phyloP scores from a whole-genome alignment of 169 alveolate genomes.

The Plasmodium inui region DNA sequence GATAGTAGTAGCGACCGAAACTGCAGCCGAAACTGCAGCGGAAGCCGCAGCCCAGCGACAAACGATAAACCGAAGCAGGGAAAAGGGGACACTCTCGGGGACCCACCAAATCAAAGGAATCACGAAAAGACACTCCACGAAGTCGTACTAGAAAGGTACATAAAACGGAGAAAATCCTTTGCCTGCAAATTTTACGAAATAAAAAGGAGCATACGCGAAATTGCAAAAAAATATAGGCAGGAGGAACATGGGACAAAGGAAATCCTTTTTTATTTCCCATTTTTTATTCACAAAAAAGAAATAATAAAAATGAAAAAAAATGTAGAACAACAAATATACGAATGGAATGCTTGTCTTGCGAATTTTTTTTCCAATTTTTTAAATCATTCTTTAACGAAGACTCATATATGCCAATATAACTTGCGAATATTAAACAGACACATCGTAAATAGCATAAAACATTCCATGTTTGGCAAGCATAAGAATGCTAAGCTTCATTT shows the following conservation, averaged over 20 bases:
- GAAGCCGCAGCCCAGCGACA: background rate
- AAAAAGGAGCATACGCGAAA: conserved; percentile 33
- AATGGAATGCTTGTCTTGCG: conserved; percentile 52
- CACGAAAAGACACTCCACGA: conserved; percentile 9
- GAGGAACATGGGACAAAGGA: conserved; percentile 9
- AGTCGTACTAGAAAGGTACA: conserved; percentile 15
- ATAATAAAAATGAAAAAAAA: conserved; percentile 35
- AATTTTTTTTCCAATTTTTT: conserved; percentile 34
- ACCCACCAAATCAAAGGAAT: background rate
- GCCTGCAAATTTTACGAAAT: background rate
- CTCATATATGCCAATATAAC: conserved; percentile 19
- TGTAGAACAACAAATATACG: conserved; percentile 42
- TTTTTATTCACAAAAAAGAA: conserved; percentile 36
- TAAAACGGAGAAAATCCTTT: conserved; percentile 20
- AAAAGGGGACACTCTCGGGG: background rate
- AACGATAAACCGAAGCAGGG: background rate
- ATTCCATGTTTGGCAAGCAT: conserved; percentile 13
- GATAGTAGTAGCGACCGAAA: conserved; percentile 1
- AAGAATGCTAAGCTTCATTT: background rate
- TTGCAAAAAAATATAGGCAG: conserved; percentile 5
- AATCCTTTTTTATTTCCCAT: conserved; percentile 35
- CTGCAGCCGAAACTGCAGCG: background rate
- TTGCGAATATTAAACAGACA: conserved; percentile 32
- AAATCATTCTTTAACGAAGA: conserved; percentile 18
- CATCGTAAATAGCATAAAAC: conserved; percentile 18